A percentile compares a stretch with the other conserved stretches of the same genome.
phyloP scores from a whole-genome alignment of 1,139 yeast genomes.

The Dujonia santamariae region DNA sequence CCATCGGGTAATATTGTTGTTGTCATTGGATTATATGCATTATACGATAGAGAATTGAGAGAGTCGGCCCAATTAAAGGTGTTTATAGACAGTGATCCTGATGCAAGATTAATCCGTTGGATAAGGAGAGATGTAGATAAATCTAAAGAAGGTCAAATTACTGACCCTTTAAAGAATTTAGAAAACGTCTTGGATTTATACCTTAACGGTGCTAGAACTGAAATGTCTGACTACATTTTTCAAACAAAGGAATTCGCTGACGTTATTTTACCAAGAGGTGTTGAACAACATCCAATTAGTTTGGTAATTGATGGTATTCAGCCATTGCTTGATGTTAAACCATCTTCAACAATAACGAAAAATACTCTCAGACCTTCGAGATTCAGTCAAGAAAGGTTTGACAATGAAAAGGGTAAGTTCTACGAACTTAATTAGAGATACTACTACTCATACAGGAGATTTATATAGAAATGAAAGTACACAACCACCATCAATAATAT shows the following conservation, averaged over 20 bases:
- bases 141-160: not conserved
- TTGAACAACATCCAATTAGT: constrained; percentile 58
- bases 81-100: constrained; percentile 85
- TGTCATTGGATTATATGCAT: constrained; percentile 65
- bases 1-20: constrained; percentile 43
- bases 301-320: constrained; percentile 74
- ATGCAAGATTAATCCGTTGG: constrained; percentile 77
- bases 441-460: not conserved
- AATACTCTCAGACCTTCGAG: constrained; percentile 27
- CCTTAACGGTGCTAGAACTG: constrained; percentile 65
- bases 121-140: constrained; percentile 43
- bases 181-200: constrained; percentile 57
- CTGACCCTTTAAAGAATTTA: constrained; percentile 26
- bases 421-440: constrained; percentile 38
- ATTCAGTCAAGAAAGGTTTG: constrained; percentile 40
- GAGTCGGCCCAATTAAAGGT: constrained; percentile 62
- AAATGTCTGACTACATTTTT: constrained; percentile 68
- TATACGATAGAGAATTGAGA: constrained; percentile 62
- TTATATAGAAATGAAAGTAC: no score
- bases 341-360: constrained; percentile 11
- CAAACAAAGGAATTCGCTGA: constrained; percentile 83
- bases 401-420: constrained; percentile 48
- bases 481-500: no score
- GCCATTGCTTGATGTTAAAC: constrained; percentile 20
- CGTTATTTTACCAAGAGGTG: constrained; percentile 75